Conservation (phyloP, 106 monocot genomes). For the Narthecium ossifragum region DNA sequence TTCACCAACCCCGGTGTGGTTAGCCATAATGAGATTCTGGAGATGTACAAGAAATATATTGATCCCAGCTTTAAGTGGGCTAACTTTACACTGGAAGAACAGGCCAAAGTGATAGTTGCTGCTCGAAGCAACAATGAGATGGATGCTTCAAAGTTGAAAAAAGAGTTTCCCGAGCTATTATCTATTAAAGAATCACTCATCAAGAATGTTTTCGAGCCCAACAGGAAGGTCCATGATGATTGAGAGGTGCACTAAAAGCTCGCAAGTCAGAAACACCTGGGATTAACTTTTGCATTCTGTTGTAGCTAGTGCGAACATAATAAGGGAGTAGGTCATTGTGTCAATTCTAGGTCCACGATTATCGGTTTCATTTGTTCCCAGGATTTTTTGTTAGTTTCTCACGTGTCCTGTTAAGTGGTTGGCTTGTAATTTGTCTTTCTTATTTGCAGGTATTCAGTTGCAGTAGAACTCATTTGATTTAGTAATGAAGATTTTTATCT, state of each 20-base stretch:
- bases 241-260: background rate
- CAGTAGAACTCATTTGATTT: no score
- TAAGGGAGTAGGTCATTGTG: no score
- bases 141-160: constrained; percentile 21
- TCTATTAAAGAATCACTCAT: constrained; percentile 20
- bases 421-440: no score
- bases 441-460: no score
- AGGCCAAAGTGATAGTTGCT: constrained; percentile 26
- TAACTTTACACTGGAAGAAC: constrained; percentile 19
- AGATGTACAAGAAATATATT: constrained; percentile 15
- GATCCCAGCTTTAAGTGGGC: constrained; percentile 14
- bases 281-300: no score
- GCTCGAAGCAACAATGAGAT: constrained; percentile 22
- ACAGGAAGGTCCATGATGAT: constrained; percentile 5
- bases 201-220: constrained; percentile 15
- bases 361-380: no score
- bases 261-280: no score
- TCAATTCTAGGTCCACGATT: no score
- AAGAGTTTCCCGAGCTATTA: constrained; percentile 16
- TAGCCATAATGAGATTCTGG: constrained; percentile 23
- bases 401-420: no score
- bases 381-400: no score
- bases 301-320: no score
- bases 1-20: constrained; percentile 22
- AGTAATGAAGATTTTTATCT: no score